Evolutionary conservation across 2,329 filamentous ascomycete species (phyloP), one percentile per base, ranked within the genome.

Genomic region (Bertia moriformis): DNA sequence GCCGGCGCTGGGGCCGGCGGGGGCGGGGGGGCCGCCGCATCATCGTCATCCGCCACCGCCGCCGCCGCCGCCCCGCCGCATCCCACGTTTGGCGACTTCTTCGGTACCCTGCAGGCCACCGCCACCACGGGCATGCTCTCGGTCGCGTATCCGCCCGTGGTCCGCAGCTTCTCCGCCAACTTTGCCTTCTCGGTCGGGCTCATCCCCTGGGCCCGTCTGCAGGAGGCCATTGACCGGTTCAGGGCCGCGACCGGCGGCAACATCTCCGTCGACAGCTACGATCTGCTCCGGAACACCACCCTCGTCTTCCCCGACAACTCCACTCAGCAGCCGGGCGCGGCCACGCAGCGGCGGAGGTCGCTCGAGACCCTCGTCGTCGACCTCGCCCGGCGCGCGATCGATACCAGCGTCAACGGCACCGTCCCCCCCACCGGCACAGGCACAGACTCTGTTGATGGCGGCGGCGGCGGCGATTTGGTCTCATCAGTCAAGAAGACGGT

Each of bases 41-140:
- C 58, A 39, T 68, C 69, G 18, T 63, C 61, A 12, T 54, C 60
- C 15, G 62, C 70, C 10, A 62, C 61, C 27, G 68, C 63, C 39
- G 67, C 66, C 24, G 54, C 59, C 24, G 58, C 59, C 14, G 61
- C 61, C 35, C 70, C 80, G 10, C 66, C 79, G 32, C 91, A 85
- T 49, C 91, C 91, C 18, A 85, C 80, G 40, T 95, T 96, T 54
- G 69, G 69, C 36, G 86, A 95, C 52, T 78, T 93, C 38, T 71
- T 94, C 47, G 78, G 80, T 44, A 93, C 83, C 74, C 94, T 96
- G 58, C 88, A 96, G 60, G 80, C 82, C 38, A 83, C 96, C 68
- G 87, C 89, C 19, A 82, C 91, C 66, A 95, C 91, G 58, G 88
- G 89, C 46, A 96, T 96, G 89, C 69, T 94, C 56, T 93, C 84